Evolutionary conservation across 768 basidiomycete genomes (phyloP).

Genomic region (Termitomyces eurrhizus): DNA sequence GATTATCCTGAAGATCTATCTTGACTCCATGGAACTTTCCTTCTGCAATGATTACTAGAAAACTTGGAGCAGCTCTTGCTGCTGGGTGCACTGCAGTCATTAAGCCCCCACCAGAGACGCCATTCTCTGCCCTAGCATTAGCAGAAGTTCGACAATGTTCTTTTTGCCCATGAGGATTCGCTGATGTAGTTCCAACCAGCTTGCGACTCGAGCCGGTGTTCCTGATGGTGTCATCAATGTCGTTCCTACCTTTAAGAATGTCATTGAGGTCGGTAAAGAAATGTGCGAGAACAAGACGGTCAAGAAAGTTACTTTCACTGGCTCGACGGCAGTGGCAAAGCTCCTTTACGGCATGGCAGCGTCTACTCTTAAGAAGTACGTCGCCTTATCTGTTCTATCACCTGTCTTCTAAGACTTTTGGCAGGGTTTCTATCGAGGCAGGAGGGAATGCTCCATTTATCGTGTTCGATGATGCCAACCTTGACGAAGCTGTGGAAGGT

Average conservation of each 20-base stretch:
- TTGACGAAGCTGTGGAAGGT: constrained; percentile 90
- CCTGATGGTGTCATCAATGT: constrained; percentile 95
- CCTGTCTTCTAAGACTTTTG: constrained; percentile 4
- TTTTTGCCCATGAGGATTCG: background rate
- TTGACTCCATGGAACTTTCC: constrained; percentile 94
- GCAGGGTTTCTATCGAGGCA: constrained; percentile 74
- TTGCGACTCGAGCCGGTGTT: constrained; percentile 84
- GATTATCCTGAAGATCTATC: constrained; percentile 57
- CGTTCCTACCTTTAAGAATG: constrained; percentile 83
- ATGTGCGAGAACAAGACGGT: constrained; percentile 86
- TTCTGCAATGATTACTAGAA: constrained; percentile 89
- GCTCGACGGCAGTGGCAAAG: constrained; percentile 80
- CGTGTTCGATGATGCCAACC: constrained; percentile 93
- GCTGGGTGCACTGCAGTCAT: constrained; percentile 96
- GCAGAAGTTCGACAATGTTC: constrained; percentile 64
- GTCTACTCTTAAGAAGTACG: constrained; percentile 79
- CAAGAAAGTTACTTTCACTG: constrained; percentile 91
- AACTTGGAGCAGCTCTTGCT: constrained; percentile 83
- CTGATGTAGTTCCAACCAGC: constrained; percentile 32
- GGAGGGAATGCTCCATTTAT: constrained; percentile 97
- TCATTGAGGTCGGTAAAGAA: constrained; percentile 86
- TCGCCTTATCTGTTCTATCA: background rate
- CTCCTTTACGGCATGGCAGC: constrained; percentile 68
- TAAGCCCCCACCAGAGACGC: constrained; percentile 94
- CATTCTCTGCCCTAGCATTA: constrained; percentile 87